Conservation (phyloP, 164 flowering plant species). For the Protea cynaroides region DNA sequence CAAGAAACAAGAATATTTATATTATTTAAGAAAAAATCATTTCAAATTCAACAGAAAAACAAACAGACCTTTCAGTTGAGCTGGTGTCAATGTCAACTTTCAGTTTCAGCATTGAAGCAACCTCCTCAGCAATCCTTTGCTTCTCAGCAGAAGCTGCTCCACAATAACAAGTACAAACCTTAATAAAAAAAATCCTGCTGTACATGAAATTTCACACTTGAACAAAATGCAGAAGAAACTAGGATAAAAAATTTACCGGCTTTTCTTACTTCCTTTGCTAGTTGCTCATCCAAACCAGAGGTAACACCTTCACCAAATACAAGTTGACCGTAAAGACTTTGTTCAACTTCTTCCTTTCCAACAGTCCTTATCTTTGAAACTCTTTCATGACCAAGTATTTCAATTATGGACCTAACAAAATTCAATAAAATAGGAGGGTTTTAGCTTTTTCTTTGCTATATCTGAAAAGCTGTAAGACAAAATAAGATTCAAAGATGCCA, state of each 20-base stretch:
- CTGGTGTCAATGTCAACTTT: constrained; percentile 64
- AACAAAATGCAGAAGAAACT: constrained; percentile 6
- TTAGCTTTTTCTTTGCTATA: constrained; percentile 1
- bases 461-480: background rate
- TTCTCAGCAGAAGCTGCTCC: constrained; percentile 77
- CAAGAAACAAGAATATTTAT: no score
- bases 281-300: constrained; percentile 63
- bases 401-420: constrained; percentile 52
- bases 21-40: no score
- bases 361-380: constrained; percentile 56
- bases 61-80: constrained; percentile 63
- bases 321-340: constrained; percentile 75
- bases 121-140: constrained; percentile 81
- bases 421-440: background rate
- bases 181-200: constrained; percentile 1
- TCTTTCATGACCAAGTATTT: constrained; percentile 71
- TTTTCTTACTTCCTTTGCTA: constrained; percentile 66
- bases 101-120: constrained; percentile 77
- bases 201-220: background rate
- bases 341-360: constrained; percentile 65
- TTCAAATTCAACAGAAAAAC: background rate
- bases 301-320: constrained; percentile 47
- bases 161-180: constrained; percentile 9
- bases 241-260: constrained; percentile 48
- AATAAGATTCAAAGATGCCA: background rate